These are phyloP conservation scores for Rosa lucieae DNA, from an alignment of 306 rosid genomes.

Conservation along the genomic window DNA sequence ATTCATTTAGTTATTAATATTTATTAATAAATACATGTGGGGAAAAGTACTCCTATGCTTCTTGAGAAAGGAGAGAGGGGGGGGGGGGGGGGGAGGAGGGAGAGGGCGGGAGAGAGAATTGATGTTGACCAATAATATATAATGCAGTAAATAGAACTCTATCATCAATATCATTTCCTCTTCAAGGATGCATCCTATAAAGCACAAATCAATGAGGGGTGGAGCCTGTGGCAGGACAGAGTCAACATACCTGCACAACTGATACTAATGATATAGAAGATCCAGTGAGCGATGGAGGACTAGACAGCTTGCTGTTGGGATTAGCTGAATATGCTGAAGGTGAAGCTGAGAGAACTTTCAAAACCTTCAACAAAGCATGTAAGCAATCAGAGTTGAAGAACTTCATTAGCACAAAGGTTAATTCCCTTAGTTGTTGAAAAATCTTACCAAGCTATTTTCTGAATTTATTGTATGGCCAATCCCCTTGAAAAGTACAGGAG, in stretches of 20 bases:
- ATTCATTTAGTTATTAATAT: background rate
- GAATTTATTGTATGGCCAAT: slow-evolving; percentile 86
- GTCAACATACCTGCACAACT: slow-evolving; percentile 64
- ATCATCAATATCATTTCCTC: background rate
- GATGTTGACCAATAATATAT: background rate
- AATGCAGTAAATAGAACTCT: background rate
- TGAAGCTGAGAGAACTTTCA: slow-evolving; percentile 89
- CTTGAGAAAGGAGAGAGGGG: background rate
- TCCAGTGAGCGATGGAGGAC: slow-evolving; percentile 90
- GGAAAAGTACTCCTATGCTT: background rate
- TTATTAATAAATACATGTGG: background rate
- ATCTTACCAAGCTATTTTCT: slow-evolving; percentile 81
- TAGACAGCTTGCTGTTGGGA: slow-evolving; percentile 74
- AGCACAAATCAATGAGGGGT: background rate
- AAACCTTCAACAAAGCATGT: slow-evolving; percentile 52
- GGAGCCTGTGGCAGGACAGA: background rate
- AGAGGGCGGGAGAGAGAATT: background rate
- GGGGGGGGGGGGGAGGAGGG: background rate
- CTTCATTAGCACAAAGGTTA: slow-evolving; percentile 6
- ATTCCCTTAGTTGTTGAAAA: slow-evolving; percentile 16
- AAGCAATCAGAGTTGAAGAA: slow-evolving; percentile 24
- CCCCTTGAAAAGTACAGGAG: slow-evolving; percentile 95
- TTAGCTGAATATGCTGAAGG: slow-evolving; percentile 89
- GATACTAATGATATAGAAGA: slow-evolving; percentile 85
- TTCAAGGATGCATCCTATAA: background rate